A percentile compares a stretch with the other conserved stretches of the same genome.
phyloP scores from a whole-genome alignment of 306 rosid genomes.

The Pterocarpus santalinus region DNA sequence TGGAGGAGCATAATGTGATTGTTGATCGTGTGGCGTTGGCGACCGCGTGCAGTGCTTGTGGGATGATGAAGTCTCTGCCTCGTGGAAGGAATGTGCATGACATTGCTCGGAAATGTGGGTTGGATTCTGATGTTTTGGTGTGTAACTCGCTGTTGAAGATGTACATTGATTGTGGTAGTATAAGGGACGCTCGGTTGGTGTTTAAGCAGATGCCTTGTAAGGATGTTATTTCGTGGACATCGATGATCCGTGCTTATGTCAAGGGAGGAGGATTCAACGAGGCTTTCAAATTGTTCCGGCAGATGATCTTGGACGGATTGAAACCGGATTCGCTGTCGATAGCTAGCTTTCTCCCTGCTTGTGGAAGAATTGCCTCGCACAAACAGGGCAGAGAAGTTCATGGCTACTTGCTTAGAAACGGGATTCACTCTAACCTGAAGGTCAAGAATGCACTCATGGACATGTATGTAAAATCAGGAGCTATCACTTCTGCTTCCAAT shows the following conservation, averaged over 20 bases:
- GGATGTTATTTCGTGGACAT: constrained; percentile 75
- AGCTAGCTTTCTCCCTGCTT: constrained; percentile 75
- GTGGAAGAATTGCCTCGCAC: constrained; percentile 68
- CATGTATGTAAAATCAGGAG: constrained; percentile 79
- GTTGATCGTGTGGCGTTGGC: constrained; percentile 68
- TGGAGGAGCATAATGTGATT: constrained; percentile 44
- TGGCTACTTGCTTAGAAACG: constrained; percentile 66
- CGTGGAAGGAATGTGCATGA: constrained; percentile 60
- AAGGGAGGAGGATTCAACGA: constrained; percentile 72
- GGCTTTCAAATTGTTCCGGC: constrained; percentile 64
- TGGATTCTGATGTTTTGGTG: constrained; percentile 68
- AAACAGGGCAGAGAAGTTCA: constrained; percentile 78
- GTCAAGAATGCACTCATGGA: constrained; percentile 73
- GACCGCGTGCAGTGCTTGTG: constrained; percentile 63
- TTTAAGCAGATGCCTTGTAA: constrained; percentile 64
- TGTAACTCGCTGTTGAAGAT: constrained; percentile 72
- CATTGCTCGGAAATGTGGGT: constrained; percentile 55
- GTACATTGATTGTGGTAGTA: constrained; percentile 68
- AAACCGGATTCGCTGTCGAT: constrained; percentile 59
- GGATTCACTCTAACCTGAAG: constrained; percentile 53
- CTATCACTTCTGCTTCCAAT: constrained; percentile 56
- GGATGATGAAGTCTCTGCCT: constrained; percentile 51
- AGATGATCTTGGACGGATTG: constrained; percentile 62
- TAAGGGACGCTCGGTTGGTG: constrained; percentile 54
- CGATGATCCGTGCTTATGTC: constrained; percentile 60